A percentile compares a stretch with the other conserved stretches of the same genome.
phyloP scores from a whole-genome alignment of 2,329 filamentous ascomycete genomes.

The Diaporthe nobilis region DNA sequence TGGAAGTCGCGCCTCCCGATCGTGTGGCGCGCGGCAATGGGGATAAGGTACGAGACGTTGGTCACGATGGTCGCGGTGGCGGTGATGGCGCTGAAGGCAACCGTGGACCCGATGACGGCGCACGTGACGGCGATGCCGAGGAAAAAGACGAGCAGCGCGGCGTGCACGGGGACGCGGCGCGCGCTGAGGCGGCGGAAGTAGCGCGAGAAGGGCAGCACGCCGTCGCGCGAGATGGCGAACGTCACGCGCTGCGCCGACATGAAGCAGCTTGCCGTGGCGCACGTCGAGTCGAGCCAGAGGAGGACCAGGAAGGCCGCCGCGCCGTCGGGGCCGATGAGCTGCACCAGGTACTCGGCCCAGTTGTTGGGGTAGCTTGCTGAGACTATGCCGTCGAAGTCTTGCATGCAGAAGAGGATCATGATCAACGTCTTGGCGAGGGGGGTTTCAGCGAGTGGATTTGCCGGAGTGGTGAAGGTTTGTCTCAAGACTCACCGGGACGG shows the following conservation, averaged over 20 bases:
- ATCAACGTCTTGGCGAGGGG: slow-evolving; percentile 48
- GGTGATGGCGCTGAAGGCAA: slow-evolving; percentile 55
- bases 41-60: slow-evolving; percentile 56
- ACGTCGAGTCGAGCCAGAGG: slow-evolving; percentile 56
- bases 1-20: slow-evolving; percentile 52
- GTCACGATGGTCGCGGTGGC: slow-evolving; percentile 55
- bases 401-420: slow-evolving; percentile 57
- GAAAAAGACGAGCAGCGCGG: slow-evolving; percentile 51
- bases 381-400: slow-evolving; percentile 56
- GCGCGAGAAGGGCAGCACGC: slow-evolving; percentile 54
- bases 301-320: slow-evolving; percentile 53
- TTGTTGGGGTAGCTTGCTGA: slow-evolving; percentile 54
- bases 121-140: slow-evolving; percentile 52
- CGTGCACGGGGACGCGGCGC: slow-evolving; percentile 53
- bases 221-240: slow-evolving; percentile 56
- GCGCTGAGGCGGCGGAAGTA: slow-evolving; percentile 52
- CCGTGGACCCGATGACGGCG: slow-evolving; percentile 54
- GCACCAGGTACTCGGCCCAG: slow-evolving; percentile 56
- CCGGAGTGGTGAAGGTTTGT: neutral
- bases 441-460: neutral
- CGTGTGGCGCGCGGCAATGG: slow-evolving; percentile 55
- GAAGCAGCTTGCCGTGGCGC: slow-evolving; percentile 54
- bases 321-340: slow-evolving; percentile 52
- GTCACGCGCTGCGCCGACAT: slow-evolving; percentile 57
- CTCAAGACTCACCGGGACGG: slow-evolving; percentile 47